Conservation (phyloP, 2,329 filamentous ascomycete genomes). For the Colletotrichum caudatum region DNA sequence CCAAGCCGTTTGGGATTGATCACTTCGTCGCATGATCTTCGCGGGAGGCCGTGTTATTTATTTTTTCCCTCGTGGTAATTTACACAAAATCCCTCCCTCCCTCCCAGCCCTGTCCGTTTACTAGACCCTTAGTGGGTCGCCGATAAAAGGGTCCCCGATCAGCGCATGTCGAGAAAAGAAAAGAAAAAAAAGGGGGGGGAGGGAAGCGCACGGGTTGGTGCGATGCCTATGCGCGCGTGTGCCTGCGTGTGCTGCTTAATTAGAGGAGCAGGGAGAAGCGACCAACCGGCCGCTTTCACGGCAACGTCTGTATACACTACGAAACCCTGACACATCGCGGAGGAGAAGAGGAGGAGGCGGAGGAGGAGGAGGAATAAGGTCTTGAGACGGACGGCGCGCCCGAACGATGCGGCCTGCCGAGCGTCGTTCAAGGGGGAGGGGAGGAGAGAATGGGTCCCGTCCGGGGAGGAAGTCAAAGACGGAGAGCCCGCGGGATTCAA, state of each 20-base stretch:
- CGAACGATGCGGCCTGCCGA: constrained; percentile 26
- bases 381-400: constrained; percentile 32
- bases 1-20: constrained; percentile 1
- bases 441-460: not conserved
- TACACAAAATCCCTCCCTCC: not conserved
- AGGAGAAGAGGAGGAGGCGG: no score
- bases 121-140: not conserved
- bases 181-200: not conserved
- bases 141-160: not conserved
- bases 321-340: constrained; percentile 5
- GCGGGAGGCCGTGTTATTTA: constrained; percentile 2
- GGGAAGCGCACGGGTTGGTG: constrained; percentile 1
- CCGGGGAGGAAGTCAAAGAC: not conserved
- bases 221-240: constrained; percentile 3
- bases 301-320: constrained; percentile 9
- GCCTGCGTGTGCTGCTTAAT: not conserved
- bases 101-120: not conserved
- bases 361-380: not conserved
- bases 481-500: constrained; percentile 4
- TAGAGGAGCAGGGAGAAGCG: no score
- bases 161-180: not conserved
- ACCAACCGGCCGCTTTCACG: constrained; percentile 4
- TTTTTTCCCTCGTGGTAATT: constrained; percentile 1
- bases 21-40: constrained; percentile 10
- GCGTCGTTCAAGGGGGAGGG: not conserved